A percentile compares a stretch with the other conserved stretches of the same genome.
Conservation (phyloP, 768 basidiomycete genomes). For the button mushroom (Agaricus bisporus) region DNA sequence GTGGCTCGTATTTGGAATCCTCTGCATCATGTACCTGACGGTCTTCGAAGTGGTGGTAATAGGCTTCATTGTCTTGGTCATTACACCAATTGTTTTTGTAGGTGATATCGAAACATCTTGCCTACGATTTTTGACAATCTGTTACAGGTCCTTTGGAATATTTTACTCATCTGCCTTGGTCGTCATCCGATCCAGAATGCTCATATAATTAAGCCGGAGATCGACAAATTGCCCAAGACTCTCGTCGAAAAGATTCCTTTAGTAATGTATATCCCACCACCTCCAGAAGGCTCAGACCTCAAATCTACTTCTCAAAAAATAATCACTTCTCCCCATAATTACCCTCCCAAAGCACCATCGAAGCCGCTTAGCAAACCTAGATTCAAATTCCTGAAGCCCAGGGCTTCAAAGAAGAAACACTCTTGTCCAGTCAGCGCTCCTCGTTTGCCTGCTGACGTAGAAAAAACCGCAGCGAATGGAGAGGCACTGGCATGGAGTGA, state of each 20-base stretch:
- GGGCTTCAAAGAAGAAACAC: slow-evolving; percentile 17
- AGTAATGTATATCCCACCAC: slow-evolving; percentile 80
- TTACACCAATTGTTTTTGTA: slow-evolving; percentile 77
- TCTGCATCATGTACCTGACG: slow-evolving; percentile 76
- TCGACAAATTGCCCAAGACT: slow-evolving; percentile 65
- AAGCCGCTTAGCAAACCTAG: slow-evolving; percentile 22
- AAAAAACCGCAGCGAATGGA: slow-evolving; percentile 4
- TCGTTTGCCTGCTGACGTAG: slow-evolving; percentile 9
- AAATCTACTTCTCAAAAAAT: slow-evolving; percentile 27
- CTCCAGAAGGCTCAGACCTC: slow-evolving; percentile 44
- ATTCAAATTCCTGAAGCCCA: slow-evolving; percentile 46
- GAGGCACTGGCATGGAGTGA: slow-evolving; percentile 63
- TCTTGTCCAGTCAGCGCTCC: not conserved
- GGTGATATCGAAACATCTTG: slow-evolving; percentile 22
- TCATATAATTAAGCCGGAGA: slow-evolving; percentile 68
- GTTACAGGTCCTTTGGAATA: slow-evolving; percentile 65
- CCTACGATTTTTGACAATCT: slow-evolving; percentile 1
- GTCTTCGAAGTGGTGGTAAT: slow-evolving; percentile 63
- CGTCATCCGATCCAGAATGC: slow-evolving; percentile 76
- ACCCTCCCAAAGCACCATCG: slow-evolving; percentile 51
- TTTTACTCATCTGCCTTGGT: slow-evolving; percentile 72
- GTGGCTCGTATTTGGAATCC: slow-evolving; percentile 80
- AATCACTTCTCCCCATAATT: slow-evolving; percentile 47
- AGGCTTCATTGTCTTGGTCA: slow-evolving; percentile 69
- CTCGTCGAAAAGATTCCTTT: slow-evolving; percentile 77